phyloP scores from a whole-genome alignment of 441 rosid species.

The Manihot esculenta region DNA sequence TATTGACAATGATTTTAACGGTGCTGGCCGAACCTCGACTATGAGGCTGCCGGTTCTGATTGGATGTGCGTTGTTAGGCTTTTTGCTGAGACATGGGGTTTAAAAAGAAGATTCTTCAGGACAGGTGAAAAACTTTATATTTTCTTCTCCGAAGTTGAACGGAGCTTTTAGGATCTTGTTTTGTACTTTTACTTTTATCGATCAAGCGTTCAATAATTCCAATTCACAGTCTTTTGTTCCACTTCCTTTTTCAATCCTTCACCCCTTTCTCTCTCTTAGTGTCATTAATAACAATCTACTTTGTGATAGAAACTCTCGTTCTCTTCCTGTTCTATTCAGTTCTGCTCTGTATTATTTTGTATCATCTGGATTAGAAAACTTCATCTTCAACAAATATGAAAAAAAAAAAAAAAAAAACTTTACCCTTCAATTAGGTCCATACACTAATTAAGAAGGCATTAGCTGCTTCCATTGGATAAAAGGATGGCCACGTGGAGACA shows the following conservation, averaged over 20 bases:
- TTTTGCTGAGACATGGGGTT: slow-evolving; percentile 32
- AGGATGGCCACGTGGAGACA: not conserved
- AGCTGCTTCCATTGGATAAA: slow-evolving; percentile 5
- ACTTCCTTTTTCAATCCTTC: too few species aligned
- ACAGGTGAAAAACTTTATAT: not conserved
- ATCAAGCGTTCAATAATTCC: slow-evolving; percentile 20
- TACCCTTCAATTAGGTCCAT: too few species aligned
- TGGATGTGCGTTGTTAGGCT: slow-evolving; percentile 40
- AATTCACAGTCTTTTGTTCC: not conserved
- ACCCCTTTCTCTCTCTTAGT: too few species aligned
- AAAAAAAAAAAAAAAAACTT: not conserved
- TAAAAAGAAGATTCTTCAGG: too few species aligned
- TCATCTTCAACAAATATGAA: too few species aligned
- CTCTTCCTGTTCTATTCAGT: not conserved
- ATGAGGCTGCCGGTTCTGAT: slow-evolving; percentile 29
- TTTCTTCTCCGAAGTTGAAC: not conserved
- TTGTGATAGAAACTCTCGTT: not conserved
- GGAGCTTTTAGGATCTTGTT: slow-evolving; percentile 11
- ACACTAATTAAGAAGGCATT: not conserved
- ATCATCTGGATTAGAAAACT: too few species aligned
- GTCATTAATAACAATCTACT: not conserved
- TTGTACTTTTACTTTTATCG: not conserved
- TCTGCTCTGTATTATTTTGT: not conserved
- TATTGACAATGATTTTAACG: slow-evolving; percentile 41
- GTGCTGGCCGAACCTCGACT: slow-evolving; percentile 22